A percentile compares a stretch with the other conserved stretches of the same genome.
phyloP scores from a whole-genome alignment of 2,329 filamentous ascomycete genomes.

The Purpureocillium takamizusanense region DNA sequence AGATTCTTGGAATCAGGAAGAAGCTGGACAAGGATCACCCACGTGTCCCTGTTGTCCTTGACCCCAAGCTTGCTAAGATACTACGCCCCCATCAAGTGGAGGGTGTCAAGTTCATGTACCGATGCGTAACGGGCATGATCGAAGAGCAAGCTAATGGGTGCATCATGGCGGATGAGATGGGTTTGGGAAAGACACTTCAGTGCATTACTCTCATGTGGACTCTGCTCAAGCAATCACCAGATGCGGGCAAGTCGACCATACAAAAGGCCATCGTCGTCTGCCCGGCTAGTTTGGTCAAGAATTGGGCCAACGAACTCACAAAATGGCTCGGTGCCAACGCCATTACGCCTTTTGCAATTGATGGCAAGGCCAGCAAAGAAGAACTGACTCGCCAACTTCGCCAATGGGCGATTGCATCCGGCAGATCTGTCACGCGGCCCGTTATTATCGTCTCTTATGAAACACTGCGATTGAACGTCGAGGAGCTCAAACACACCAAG shows the following conservation, averaged over 20 bases:
- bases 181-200: conserved; percentile 91
- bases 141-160: conserved; percentile 91
- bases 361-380: conserved; percentile 92
- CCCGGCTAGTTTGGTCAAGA: conserved; percentile 89
- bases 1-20: conserved; percentile 92
- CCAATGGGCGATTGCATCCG: conserved; percentile 89
- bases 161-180: conserved; percentile 99
- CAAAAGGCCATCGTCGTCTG: conserved; percentile 97
- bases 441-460: conserved; percentile 98
- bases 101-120: conserved; percentile 95
- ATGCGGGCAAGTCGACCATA: conserved; percentile 88
- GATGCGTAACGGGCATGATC: conserved; percentile 89
- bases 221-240: conserved; percentile 85
- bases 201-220: conserved; percentile 98
- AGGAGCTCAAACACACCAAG: conserved; percentile 79
- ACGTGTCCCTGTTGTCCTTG: conserved; percentile 93
- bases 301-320: conserved; percentile 93
- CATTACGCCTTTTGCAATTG: conserved; percentile 87
- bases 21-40: conserved; percentile 71
- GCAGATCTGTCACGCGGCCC: conserved; percentile 80
- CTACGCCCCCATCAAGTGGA: conserved; percentile 95
- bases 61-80: conserved; percentile 80
- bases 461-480: conserved; percentile 82
- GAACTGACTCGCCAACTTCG: conserved; percentile 83
- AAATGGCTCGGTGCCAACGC: conserved; percentile 96